Base-by-base conservation (phyloP, 2,329 filamentous ascomycete species). In the Fusarium poae region DNA sequence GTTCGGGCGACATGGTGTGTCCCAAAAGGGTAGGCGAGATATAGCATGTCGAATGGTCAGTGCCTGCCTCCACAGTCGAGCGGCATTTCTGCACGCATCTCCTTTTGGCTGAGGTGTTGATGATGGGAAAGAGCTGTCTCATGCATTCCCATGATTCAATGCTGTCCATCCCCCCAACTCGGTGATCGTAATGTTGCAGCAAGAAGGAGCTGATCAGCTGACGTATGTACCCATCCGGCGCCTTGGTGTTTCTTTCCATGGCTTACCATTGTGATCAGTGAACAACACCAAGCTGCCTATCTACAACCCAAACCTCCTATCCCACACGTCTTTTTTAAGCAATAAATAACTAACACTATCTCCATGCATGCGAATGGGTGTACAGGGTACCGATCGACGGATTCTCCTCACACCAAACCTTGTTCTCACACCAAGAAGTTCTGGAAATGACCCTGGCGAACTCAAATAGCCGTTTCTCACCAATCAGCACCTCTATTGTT, bases 391-490 rank as follows among this genome's bases (percentile, higher is more conserved):
- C 53, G 72, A 75, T 75, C 72, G 72, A 73, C 72, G 57, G 71
- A 69, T 73, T 69, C 62, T 68, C 65, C 60, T 71, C 66, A 72
- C 65, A 61, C 62, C 60, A 59, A 72, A 70, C 72, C 71, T 67
- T 72, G 71, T 67, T 65, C 61, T 66, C 56, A 49, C 56, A 66
- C 63, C 55, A 52, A 68, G 62, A 62, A 58, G 43, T 75, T 75
- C 71, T 69, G 71, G 71, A 75, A 74, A 48, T 62, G 44, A 64
- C 40, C 72, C 70, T 68, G 52, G 62, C 65, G 18, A 70, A 51
- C 67, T 62, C 46, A 46, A 44, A 32, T 40, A 35, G 46, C 43
- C 30, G 29, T 48, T 29, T 8, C 20, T 48, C 57, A 45, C 72
- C 71, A 74, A 73, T 74, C 40, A 62, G 21, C 40, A 16, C 13